Evolutionary conservation across 2,329 filamentous ascomycete species (phyloP).

Genomic region (Endoconidiophora polonica): DNA sequence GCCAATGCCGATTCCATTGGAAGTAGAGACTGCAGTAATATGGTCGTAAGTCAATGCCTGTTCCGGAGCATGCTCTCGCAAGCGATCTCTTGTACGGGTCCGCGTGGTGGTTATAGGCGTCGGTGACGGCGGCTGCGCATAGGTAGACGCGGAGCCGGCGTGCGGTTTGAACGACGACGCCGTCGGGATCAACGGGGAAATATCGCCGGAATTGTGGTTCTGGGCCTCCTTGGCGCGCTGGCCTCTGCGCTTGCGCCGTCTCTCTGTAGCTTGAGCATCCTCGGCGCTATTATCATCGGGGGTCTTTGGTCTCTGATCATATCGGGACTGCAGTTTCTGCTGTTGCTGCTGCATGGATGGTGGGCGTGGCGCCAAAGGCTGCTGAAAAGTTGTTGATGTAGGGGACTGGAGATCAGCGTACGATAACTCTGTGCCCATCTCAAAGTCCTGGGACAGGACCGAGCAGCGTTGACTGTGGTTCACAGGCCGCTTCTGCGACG

Average conservation of each 20-base stretch:
- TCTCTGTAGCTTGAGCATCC: constrained; percentile 11
- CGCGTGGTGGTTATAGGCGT: constrained; percentile 8
- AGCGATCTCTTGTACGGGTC: constrained; percentile 8
- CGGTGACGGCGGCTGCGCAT: constrained; percentile 6
- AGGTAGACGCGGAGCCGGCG: not conserved
- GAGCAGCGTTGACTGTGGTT: not conserved
- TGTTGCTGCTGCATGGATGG: constrained; percentile 5
- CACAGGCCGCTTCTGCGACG: not conserved
- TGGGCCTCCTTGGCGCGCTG: constrained; percentile 9
- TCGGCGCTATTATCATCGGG: constrained; percentile 4
- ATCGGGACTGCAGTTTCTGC: not conserved
- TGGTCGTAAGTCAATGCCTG: not conserved
- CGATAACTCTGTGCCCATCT: constrained; percentile 4
- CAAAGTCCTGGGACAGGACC: constrained; percentile 1
- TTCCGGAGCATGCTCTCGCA: constrained; percentile 9
- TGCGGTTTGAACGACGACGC: constrained; percentile 2
- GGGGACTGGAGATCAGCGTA: constrained; percentile 7
- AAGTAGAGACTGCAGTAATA: not conserved
- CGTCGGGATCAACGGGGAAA: constrained; percentile 11
- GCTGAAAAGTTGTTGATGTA: constrained; percentile 10
- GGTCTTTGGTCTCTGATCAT: constrained; percentile 6
- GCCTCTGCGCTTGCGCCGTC: constrained; percentile 10
- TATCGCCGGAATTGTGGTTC: constrained; percentile 4
- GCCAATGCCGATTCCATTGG: not conserved
- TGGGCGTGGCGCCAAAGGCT: constrained; percentile 11